Conservation (phyloP, 2,329 filamentous ascomycete genomes). For the Mycocentrospora acerina region DNA sequence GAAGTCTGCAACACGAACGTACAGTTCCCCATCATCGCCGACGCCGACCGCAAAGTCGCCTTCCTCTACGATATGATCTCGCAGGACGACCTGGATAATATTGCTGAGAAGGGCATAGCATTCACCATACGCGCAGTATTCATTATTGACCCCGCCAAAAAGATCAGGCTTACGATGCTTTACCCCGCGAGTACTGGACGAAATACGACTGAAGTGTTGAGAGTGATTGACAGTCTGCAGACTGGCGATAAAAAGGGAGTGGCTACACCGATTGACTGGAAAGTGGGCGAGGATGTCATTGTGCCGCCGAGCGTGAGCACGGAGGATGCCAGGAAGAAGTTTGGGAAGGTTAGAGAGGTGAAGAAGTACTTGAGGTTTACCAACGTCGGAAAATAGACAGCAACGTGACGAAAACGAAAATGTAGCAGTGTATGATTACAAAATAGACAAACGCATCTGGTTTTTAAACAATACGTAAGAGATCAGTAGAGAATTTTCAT, state of each 20-base stretch:
- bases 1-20: slow-evolving; percentile 48
- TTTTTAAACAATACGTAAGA: too few species aligned
- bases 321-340: slow-evolving; percentile 83
- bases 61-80: slow-evolving; percentile 55
- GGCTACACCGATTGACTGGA: slow-evolving; percentile 89
- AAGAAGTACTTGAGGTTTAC: slow-evolving; percentile 75
- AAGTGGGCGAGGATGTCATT: slow-evolving; percentile 86
- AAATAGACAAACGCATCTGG: too few species aligned
- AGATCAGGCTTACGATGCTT: slow-evolving; percentile 86
- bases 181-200: slow-evolving; percentile 87
- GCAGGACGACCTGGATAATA: slow-evolving; percentile 57
- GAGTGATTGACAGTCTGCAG: slow-evolving; percentile 61
- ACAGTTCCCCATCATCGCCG: slow-evolving; percentile 54
- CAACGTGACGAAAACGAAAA: too few species aligned
- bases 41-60: slow-evolving; percentile 51
- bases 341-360: slow-evolving; percentile 68
- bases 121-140: slow-evolving; percentile 96
- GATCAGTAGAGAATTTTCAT: too few species aligned
- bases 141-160: slow-evolving; percentile 92
- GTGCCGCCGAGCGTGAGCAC: slow-evolving; percentile 81
- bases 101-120: slow-evolving; percentile 63
- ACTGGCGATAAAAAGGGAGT: slow-evolving; percentile 82
- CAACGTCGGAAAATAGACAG: slow-evolving; percentile 42
- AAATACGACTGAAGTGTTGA: slow-evolving; percentile 59
- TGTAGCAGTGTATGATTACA: too few species aligned